These are phyloP conservation scores for Neofusicoccum sp. DNA, from an alignment of 2,329 filamentous ascomycete genomes.

Conservation along the genomic window DNA sequence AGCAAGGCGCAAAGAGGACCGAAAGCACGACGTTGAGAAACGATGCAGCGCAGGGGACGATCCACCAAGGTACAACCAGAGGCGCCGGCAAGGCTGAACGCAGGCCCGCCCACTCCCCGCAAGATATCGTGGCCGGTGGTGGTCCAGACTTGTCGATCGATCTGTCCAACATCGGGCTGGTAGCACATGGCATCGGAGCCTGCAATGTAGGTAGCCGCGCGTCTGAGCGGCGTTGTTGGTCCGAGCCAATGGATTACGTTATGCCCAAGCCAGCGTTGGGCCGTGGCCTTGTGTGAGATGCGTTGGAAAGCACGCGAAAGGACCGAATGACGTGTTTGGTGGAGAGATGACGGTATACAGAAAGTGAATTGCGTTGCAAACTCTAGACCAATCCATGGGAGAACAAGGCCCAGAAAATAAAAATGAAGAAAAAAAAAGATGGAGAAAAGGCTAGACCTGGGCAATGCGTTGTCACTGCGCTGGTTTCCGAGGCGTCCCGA, in stretches of 20 bases:
- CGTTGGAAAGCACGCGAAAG: neutral
- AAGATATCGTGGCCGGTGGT: slow-evolving; percentile 5
- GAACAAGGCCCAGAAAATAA: neutral
- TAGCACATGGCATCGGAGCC: neutral
- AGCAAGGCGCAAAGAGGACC: neutral
- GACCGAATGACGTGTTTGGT: slow-evolving; percentile 6
- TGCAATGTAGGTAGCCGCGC: neutral
- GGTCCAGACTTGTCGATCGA: slow-evolving; percentile 1
- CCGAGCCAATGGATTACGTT: slow-evolving; percentile 11
- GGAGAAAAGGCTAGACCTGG: slow-evolving; percentile 4
- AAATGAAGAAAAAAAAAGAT: neutral
- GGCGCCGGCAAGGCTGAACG: slow-evolving; percentile 7
- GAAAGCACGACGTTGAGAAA: no score
- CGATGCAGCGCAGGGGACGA: no score
- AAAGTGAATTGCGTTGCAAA: neutral
- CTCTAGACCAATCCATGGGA: neutral
- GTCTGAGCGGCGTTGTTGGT: neutral
- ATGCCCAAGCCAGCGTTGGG: neutral
- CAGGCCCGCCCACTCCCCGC: slow-evolving; percentile 1
- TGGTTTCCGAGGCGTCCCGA: slow-evolving; percentile 4
- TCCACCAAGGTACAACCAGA: no score
- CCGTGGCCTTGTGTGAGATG: neutral
- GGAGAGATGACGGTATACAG: slow-evolving; percentile 11
- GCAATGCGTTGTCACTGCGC: slow-evolving; percentile 2
- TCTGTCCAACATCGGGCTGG: slow-evolving; percentile 5